Evolutionary conservation across 257 asterid genomes (phyloP).

Genomic region (Scutellaria barbata): DNA sequence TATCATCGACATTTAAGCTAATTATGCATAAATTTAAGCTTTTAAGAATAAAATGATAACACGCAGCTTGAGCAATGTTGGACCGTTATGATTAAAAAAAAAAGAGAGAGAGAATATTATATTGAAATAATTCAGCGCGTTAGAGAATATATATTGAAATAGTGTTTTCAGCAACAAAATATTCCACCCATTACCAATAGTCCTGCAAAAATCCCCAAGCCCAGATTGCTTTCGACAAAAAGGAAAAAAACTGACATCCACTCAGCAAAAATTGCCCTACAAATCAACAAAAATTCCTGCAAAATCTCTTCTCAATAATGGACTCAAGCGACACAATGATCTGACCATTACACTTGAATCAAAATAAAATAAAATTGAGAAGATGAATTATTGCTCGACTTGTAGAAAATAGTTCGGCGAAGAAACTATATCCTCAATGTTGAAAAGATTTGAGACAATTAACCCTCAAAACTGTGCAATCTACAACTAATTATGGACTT

Average conservation of each 20-base stretch:
- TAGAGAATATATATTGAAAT: not conserved
- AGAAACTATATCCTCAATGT: constrained; percentile 41
- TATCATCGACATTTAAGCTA: too few species aligned
- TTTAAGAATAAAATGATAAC: too few species aligned
- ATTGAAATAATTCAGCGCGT: too few species aligned
- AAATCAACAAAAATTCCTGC: constrained; percentile 31
- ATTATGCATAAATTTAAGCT: too few species aligned
- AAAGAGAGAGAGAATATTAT: too few species aligned
- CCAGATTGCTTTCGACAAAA: not conserved
- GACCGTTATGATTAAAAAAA: too few species aligned
- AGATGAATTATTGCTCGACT: constrained; percentile 43
- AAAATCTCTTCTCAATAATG: constrained; percentile 47
- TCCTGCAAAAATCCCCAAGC: not conserved
- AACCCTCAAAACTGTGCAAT: constrained; percentile 47
- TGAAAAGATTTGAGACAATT: constrained; percentile 13
- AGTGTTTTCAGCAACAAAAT: not conserved
- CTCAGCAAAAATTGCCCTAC: constrained; percentile 45
- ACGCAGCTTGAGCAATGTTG: not conserved
- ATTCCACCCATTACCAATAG: not conserved
- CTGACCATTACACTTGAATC: constrained; percentile 35
- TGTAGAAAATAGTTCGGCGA: constrained; percentile 5
- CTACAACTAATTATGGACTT: constrained; percentile 39
- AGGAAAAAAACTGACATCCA: constrained; percentile 32
- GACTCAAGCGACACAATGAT: constrained; percentile 29
- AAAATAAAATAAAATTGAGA: constrained; percentile 35